phyloP scores from a whole-genome alignment of 2,329 filamentous ascomycete genomes.

The Acrocalymma vagum region DNA sequence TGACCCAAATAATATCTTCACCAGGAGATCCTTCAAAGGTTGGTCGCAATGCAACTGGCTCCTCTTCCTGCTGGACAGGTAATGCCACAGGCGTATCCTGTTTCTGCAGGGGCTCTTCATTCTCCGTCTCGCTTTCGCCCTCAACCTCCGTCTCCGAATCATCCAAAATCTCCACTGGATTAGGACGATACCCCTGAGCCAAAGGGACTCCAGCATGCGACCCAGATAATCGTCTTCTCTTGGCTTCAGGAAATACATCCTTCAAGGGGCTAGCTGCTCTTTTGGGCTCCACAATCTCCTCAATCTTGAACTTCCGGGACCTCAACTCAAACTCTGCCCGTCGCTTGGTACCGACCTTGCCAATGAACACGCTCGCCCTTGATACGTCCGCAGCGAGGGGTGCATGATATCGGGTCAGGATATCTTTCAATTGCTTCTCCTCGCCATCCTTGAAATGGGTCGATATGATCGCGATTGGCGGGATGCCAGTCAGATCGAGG shows the following conservation, averaged over 20 bases:
- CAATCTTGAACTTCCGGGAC: slow-evolving; percentile 67
- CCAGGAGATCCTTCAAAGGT: slow-evolving; percentile 23
- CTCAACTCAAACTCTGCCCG: slow-evolving; percentile 82
- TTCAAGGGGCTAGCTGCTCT: slow-evolving; percentile 21
- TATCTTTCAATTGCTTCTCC: slow-evolving; percentile 70
- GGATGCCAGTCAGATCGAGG: slow-evolving; percentile 57
- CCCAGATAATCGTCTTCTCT: slow-evolving; percentile 24
- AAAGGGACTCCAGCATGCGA: slow-evolving; percentile 12
- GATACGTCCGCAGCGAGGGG: slow-evolving; percentile 74
- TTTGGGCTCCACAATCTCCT: slow-evolving; percentile 53
- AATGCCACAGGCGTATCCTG: slow-evolving; percentile 14
- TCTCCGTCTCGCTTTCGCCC: slow-evolving; percentile 18
- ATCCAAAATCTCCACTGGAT: slow-evolving; percentile 26
- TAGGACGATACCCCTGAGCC: slow-evolving; percentile 28
- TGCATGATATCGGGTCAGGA: slow-evolving; percentile 63
- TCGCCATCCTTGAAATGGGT: slow-evolving; percentile 73
- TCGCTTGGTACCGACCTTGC: slow-evolving; percentile 73
- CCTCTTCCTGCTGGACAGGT: slow-evolving; percentile 10
- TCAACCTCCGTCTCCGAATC: slow-evolving; percentile 21
- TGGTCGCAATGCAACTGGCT: not conserved
- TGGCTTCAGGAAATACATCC: slow-evolving; percentile 18
- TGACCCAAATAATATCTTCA: slow-evolving; percentile 55
- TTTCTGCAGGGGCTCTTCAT: slow-evolving; percentile 11
- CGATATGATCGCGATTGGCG: slow-evolving; percentile 76
- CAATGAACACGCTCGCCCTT: slow-evolving; percentile 78